These are phyloP conservation scores for Eimeria tenella DNA, from an alignment of 169 alveolate species.

Conservation along the genomic window DNA sequence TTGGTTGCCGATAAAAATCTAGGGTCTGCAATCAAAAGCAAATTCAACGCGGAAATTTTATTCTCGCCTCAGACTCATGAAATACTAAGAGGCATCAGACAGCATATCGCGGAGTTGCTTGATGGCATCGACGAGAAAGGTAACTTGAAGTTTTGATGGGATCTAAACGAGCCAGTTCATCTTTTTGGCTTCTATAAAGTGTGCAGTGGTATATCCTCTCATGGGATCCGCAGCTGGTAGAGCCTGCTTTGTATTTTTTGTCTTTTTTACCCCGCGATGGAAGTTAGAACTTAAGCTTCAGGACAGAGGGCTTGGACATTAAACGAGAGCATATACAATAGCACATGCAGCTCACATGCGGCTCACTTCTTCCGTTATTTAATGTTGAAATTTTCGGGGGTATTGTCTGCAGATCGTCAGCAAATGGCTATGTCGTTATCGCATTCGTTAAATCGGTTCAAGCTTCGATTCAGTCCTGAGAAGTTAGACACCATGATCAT, in stretches of 20 bases:
- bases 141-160: background rate
- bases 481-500: slow-evolving; percentile 99
- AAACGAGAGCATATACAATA: too few relatives aligned
- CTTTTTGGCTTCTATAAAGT: too few relatives aligned
- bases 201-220: background rate
- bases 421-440: slow-evolving; percentile 94
- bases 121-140: slow-evolving; percentile 92
- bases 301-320: too few relatives aligned
- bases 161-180: too few relatives aligned
- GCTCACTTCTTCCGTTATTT: background rate
- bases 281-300: too few relatives aligned
- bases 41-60: slow-evolving; percentile 87
- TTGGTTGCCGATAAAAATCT: slow-evolving; percentile 92
- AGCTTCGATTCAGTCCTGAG: slow-evolving; percentile 98
- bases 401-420: slow-evolving; percentile 82
- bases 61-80: slow-evolving; percentile 91
- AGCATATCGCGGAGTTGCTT: slow-evolving; percentile 88
- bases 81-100: slow-evolving; percentile 91
- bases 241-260: too few relatives aligned
- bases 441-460: slow-evolving; percentile 96
- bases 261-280: background rate
- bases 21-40: slow-evolving; percentile 92
- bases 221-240: too few relatives aligned
- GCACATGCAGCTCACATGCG: too few relatives aligned
- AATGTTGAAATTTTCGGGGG: slow-evolving; percentile 33